Evolutionary conservation across 2,329 filamentous ascomycete genomes (phyloP), one percentile per base, ranked within the genome.

Genomic region (Trichoderma afroharzianum): DNA sequence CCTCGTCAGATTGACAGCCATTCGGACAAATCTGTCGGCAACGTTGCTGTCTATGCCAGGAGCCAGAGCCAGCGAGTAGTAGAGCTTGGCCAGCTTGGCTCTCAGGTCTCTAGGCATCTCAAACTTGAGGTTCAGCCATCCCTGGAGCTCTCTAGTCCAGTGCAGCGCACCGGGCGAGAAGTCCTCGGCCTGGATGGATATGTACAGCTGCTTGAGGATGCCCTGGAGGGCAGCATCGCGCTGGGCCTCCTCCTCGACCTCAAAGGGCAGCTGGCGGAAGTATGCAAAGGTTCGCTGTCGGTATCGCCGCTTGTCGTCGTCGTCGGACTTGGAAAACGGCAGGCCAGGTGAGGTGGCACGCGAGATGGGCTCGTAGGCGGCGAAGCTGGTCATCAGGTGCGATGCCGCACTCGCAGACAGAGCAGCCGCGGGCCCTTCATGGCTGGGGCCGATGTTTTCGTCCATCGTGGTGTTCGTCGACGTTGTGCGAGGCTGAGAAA

Each of bases 1-100:
- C 94, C 96, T 97, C n/a, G 95, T 97, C 76, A 99, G 84, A 12
- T 93, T 91, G 82, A 98, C 92, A 78, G 98, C 95, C 95, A 98
- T 98, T 85, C 93, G 96, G 59, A 95, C 89, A 80, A 99, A 99
- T 72, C 95, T 90, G 82, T 99, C 97, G 5, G 94, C 88, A 9
- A 95, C 90, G 72, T 87, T 87, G 66, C 89, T 88, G 78, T 98
- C 95, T 70, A 99, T 86, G 4, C 97, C 96, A 0, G 95, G 96
- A 32, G 96, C 93, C 73, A 99, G 87, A 6, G 94, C 88, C 72
- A 99, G 91, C 83, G 97, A 94, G 82, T 97, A 99, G 83, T 98
- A 99, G 47, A 99, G 87, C 83, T 92, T 93, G 33, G 96, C 93
- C 33, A 99, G 88, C 81, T 90, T 93, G 63, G 94, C 90, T 71